Evolutionary conservation across 1,284 basidiomycete species (phyloP), one percentile per base, ranked within the genome.

Genomic region (Ganoderma sinense): DNA sequence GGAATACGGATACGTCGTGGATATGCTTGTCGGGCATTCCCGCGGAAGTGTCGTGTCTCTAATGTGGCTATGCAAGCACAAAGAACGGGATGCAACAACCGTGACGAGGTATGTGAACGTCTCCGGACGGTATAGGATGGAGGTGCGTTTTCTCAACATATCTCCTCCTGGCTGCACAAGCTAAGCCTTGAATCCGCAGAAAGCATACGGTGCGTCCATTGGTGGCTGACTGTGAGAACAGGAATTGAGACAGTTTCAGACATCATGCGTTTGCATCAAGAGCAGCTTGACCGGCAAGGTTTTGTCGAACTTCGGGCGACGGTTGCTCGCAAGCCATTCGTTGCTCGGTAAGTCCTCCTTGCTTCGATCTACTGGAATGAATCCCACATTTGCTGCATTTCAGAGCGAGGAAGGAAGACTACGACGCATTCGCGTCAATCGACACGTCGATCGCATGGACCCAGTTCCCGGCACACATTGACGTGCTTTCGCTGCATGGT

Each of bases 61-160:
- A 75, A 81, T 85, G 65, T 94, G 92, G 93, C 74, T 92, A 29
- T 89, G 88, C 75, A 88, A 85, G 10, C 89, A 88, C 72, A 88
- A 85, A 2, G 72, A 74, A 2, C 83, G 86, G 64, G 87, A 88
- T 70, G 91, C 87, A 39, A 83, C 81, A 68, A 79, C 76, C 36
- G 86, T 91, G 36, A 81, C 85, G 7, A 87, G 85, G 2, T 89
- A 89, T 66, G 88, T 94, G 48, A 94, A 94, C 72, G 88, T 86
- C n/a, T 88, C 91, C 20, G 91, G 89, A 14, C 85, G 93, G 65
- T 94, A 93, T 75, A 84, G 91, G 70, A 93, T 94, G 92, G 76
- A 84, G 78, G 92, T 93, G 76, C 78, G 88, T 83, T 31, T 51
- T 62, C 36, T 16, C 16, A 2, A 36, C 51, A 64, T 14, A 53